Evolutionary conservation across 2,329 filamentous ascomycete species (phyloP).

Genomic region (Neonectria sp.): DNA sequence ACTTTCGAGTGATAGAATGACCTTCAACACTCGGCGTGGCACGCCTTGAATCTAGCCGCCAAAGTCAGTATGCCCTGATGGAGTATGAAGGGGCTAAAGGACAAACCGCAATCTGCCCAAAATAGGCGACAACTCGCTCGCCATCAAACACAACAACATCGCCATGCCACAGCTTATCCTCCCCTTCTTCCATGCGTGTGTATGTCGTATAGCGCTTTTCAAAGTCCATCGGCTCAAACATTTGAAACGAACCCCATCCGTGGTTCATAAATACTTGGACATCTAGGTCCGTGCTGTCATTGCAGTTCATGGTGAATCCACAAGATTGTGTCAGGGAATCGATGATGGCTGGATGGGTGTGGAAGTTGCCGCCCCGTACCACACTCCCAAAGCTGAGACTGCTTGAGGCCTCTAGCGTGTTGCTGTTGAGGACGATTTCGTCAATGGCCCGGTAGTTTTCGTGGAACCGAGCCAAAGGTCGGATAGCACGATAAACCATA

Average conservation of each 20-base stretch:
- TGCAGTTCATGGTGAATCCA: constrained; percentile 45
- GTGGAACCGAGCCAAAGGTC: constrained; percentile 39
- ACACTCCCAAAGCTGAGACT: constrained; percentile 39
- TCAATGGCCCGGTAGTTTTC: constrained; percentile 42
- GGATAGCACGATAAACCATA: constrained; percentile 43
- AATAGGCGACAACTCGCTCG: constrained; percentile 60
- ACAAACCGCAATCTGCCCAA: constrained; percentile 50
- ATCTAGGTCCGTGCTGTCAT: constrained; percentile 40
- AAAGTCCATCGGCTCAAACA: constrained; percentile 39
- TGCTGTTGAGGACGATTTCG: constrained; percentile 39
- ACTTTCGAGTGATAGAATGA: constrained; percentile 36
- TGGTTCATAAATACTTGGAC: constrained; percentile 42
- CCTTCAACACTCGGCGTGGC: constrained; percentile 38
- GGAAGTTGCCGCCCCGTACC: constrained; percentile 34
- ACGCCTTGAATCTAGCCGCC: constrained; percentile 35
- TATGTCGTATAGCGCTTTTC: constrained; percentile 42
- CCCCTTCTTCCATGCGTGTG: constrained; percentile 35
- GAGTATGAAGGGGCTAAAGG: no score
- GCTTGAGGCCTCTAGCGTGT: constrained; percentile 32
- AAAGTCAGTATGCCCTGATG: neutral
- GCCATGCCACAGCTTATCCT: constrained; percentile 51
- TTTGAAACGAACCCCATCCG: constrained; percentile 37
- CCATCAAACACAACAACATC: constrained; percentile 70
- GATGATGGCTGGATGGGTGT: constrained; percentile 42
- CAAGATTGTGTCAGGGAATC: constrained; percentile 40